phyloP scores from a whole-genome alignment of 2,329 filamentous ascomycete genomes.

The Metarhizium anisopliae region DNA sequence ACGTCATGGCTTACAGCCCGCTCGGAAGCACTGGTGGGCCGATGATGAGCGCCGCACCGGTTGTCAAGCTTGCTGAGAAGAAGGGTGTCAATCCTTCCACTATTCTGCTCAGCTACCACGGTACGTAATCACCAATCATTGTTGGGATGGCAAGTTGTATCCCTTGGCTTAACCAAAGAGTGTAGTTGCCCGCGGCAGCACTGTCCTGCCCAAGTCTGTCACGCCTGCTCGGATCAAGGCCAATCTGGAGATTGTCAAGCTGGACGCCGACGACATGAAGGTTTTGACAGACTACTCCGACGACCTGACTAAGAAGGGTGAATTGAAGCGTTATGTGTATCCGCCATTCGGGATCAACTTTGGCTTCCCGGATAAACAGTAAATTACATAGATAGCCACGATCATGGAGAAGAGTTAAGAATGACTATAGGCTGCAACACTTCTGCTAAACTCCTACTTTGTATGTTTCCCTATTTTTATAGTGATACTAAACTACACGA shows the following conservation, averaged over 20 bases:
- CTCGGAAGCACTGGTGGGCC: conserved; percentile 56
- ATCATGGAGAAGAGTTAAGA: not conserved
- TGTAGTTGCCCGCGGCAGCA: conserved; percentile 58
- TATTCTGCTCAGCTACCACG: too few species aligned
- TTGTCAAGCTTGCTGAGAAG: conserved; percentile 25
- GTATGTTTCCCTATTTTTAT: not conserved
- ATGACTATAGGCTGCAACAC: not conserved
- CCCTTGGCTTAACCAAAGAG: too few species aligned
- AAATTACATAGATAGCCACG: not conserved
- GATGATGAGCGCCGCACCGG: conserved; percentile 52
- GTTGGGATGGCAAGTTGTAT: too few species aligned
- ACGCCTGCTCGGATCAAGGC: conserved; percentile 59
- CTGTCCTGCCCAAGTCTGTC: conserved; percentile 66
- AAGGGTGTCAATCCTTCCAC: too few species aligned
- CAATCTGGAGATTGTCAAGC: conserved; percentile 57
- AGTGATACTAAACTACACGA: not conserved
- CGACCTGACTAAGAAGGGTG: conserved; percentile 37
- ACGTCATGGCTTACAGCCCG: conserved; percentile 65
- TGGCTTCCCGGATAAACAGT: conserved; percentile 61
- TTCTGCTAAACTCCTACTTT: not conserved
- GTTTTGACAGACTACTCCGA: conserved; percentile 49
- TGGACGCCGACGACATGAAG: conserved; percentile 53
- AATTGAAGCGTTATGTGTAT: conserved; percentile 55
- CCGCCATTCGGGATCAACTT: conserved; percentile 61
- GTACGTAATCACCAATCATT: too few species aligned